These are phyloP conservation scores for Clausena lansium DNA, from an alignment of 345 rosid genomes.

Conservation along the genomic window DNA sequence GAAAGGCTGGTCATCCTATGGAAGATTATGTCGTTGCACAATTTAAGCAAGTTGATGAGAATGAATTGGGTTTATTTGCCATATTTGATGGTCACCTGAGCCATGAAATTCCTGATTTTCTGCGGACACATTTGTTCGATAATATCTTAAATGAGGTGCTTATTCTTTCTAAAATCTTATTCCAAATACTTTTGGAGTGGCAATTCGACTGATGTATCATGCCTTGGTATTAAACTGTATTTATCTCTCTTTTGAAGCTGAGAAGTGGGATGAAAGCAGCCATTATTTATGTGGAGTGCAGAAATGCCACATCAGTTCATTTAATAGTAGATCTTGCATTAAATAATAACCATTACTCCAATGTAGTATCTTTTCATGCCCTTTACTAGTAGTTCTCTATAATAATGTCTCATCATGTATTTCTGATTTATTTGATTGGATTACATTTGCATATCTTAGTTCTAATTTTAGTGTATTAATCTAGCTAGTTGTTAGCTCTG, in stretches of 20 bases:
- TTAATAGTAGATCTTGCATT: not conserved
- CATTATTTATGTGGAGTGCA: not conserved
- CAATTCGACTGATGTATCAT: not conserved
- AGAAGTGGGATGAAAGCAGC: not conserved
- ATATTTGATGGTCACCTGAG: conserved; percentile 92
- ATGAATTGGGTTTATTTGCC: conserved; percentile 90
- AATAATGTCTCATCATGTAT: not conserved
- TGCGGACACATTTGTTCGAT: conserved; percentile 69
- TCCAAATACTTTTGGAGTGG: not conserved
- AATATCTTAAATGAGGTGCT: conserved; percentile 79
- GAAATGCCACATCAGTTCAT: not conserved
- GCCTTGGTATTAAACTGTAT: not conserved
- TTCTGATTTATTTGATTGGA: not conserved
- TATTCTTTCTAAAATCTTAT: not conserved
- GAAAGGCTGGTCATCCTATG: conserved; percentile 70
- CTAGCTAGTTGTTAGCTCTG: not conserved
- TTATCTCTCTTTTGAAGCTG: not conserved
- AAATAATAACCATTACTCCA: not conserved
- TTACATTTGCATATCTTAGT: not conserved
- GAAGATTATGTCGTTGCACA: conserved; percentile 80
- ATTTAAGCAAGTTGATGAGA: conserved; percentile 67
- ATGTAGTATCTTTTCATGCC: not conserved
- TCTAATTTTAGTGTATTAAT: not conserved
- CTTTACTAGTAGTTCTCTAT: not conserved
- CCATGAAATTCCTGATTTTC: conserved; percentile 72